Evolutionary conservation across 805 yeast genomes (phyloP), one percentile per base, ranked within the genome.

Genomic region (Yarrowia sp.): DNA sequence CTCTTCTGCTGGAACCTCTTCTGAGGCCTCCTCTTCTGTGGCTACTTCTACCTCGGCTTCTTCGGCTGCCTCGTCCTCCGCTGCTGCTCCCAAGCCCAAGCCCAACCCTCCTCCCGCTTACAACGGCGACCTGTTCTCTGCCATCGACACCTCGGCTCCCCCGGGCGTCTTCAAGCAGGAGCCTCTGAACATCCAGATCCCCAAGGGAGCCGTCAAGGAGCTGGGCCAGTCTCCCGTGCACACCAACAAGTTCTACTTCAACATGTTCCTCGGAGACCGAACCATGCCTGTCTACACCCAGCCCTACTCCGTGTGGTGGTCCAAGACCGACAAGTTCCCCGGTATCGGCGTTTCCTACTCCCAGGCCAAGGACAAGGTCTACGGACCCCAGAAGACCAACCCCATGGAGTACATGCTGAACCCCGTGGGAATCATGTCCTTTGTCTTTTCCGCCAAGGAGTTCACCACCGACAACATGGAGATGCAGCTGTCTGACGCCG

Each of bases 241-340:
- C 69, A 90, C 96, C 9, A 91, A 91, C 76, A 90, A 90, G 74
- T 91, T 90, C 73, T 91, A 87, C 75, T 88, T 89, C 43, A 91
- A 91, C 76, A 77, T 91, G 76, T 76, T 90, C 12, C 81, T 91
- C 42, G 92, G 83, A 0, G 82, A 82, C 67, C 94, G 89, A 74
- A 84, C 86, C 2, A 80, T 84, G 68, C 91, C 94, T 0, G 83
- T 87, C 0, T 91, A 93, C 92, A 86, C 94, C 0, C 92, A 89
- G 72, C 97, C 97, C 1, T 90, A 90, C 73, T 85, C 91, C 38
- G 78, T 89, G 7, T 90, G 93, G 94, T 81, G 81, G 70, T 79
- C 87, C 9, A 84, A 80, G 67, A 86, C 83, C 66, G 79, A 77
- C 39, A 74, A 72, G 9, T 81, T 76, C 67, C 77, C 76, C 60